Base-by-base conservation (phyloP, 2,329 filamentous ascomycete species). In the Hypoxylon sp. region DNA sequence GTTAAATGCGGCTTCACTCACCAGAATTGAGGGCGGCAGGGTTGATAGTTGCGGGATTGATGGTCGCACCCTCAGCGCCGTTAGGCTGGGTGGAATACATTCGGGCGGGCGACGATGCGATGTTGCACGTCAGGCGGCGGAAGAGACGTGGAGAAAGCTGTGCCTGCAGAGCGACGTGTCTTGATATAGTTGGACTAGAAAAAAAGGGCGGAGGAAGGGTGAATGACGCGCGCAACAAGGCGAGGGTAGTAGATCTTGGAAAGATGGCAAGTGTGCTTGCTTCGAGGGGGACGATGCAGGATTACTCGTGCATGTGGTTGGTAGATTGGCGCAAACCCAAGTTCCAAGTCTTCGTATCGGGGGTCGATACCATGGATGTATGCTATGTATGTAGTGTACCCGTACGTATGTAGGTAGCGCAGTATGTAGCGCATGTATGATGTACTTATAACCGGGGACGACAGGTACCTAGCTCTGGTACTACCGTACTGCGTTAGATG, bases 41-140 rank as follows among this genome's bases (percentile, higher is more conserved):
- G 84, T 92, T 94, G 84, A 97, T 87, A 72, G 92, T 92, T 78
- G 93, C 93, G 80, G 94, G 94, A 86, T 97, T 93, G 86, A 97
- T 96, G 79, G 94, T 97, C 80, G 92, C 92, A 85, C 91, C 91
- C 81, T 93, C 91, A 88, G 92, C 91, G 82, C 89, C 89, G 85
- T 91, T 91, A 81, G 90, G 87, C 82, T 88, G 86, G 81, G 86
- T 84, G 80, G 88, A 85, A 85, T 87, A 87, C 85, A 87, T 85
- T 81, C 81, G 81, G 77, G 77, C 81, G 79, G 81, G 78, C 81
- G 80, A 81, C 79, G 79, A 79, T 77, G 74, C 79, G 80, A 82
- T 77, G 77, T 79, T 78, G 77, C 75, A 75, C 76, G 75, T 75
- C 74, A 76, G 73, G 73, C 75, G 73, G 74, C 73, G 72, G 71